Evolutionary conservation across 352 stramenopile species (phyloP).

Genomic region (Phytophthora vignae): DNA sequence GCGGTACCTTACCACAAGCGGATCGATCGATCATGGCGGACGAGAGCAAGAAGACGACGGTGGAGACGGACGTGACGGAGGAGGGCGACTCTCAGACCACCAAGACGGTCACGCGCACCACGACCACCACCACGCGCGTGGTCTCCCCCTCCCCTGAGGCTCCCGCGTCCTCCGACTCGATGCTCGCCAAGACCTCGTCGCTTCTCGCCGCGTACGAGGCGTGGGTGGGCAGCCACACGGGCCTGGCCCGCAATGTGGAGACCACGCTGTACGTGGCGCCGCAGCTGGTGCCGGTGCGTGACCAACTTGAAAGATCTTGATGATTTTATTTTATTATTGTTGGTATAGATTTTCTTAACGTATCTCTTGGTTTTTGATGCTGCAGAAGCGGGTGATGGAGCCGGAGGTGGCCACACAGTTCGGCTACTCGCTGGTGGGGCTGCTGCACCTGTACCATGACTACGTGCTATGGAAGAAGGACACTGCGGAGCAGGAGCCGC

Average conservation of each 20-base stretch:
- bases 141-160: neutral
- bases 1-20: neutral
- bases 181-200: slow-evolving; percentile 13
- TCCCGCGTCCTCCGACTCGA: neutral
- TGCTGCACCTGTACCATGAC: slow-evolving; percentile 87
- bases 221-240: slow-evolving; percentile 70
- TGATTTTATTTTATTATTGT: neutral
- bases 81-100: slow-evolving; percentile 24
- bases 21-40: slow-evolving; percentile 24
- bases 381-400: slow-evolving; percentile 61
- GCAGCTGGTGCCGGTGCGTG: slow-evolving; percentile 74
- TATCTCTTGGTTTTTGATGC: neutral
- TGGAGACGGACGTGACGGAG: slow-evolving; percentile 24
- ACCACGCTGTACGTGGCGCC: slow-evolving; percentile 81
- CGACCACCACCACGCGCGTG: slow-evolving; percentile 8
- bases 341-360: neutral
- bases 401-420: slow-evolving; percentile 75
- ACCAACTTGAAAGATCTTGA: neutral
- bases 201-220: slow-evolving; percentile 65
- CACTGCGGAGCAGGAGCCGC: slow-evolving; percentile 19
- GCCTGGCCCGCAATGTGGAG: slow-evolving; percentile 78
- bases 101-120: slow-evolving; percentile 15
- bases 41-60: slow-evolving; percentile 23
- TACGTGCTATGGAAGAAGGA: slow-evolving; percentile 79
- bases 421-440: slow-evolving; percentile 80